A percentile compares a stretch with the other conserved stretches of the same genome.
Conservation (phyloP, 352 stramenopile genomes). For the Globisporangium spiculum region DNA sequence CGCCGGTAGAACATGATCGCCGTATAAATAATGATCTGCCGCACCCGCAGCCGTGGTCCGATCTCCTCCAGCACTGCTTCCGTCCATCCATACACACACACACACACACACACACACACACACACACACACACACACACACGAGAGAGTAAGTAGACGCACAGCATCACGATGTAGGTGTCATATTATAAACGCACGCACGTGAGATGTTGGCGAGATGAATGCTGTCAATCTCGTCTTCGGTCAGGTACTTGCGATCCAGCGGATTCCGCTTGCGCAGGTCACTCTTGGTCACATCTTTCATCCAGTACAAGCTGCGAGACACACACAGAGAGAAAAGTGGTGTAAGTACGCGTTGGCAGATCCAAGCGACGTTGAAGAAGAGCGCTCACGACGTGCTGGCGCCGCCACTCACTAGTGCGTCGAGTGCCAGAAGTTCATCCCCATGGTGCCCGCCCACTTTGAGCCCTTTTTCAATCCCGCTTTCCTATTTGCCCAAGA, state of each 20-base stretch:
- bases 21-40: slow-evolving; percentile 90
- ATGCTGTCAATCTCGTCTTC: slow-evolving; percentile 88
- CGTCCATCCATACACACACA: neutral
- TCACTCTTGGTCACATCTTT: slow-evolving; percentile 79
- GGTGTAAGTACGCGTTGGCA: neutral
- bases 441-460: slow-evolving; percentile 44
- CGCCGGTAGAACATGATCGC: slow-evolving; percentile 88
- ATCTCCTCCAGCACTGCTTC: slow-evolving; percentile 80
- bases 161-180: neutral
- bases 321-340: neutral
- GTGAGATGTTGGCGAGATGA: slow-evolving; percentile 83
- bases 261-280: slow-evolving; percentile 71
- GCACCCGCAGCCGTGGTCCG: slow-evolving; percentile 70
- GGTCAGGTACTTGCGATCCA: slow-evolving; percentile 71
- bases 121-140: neutral
- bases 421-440: slow-evolving; percentile 91
- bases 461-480: neutral
- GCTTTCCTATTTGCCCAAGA: neutral
- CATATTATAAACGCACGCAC: slow-evolving; percentile 27
- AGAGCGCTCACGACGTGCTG: neutral
- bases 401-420: slow-evolving; percentile 65
- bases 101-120: neutral
- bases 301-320: slow-evolving; percentile 83
- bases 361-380: neutral
- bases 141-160: neutral